Evolutionary conservation across 2,329 filamentous ascomycete species (phyloP), one percentile per base, ranked within the genome.

Genomic region (Verticillium isaacii): DNA sequence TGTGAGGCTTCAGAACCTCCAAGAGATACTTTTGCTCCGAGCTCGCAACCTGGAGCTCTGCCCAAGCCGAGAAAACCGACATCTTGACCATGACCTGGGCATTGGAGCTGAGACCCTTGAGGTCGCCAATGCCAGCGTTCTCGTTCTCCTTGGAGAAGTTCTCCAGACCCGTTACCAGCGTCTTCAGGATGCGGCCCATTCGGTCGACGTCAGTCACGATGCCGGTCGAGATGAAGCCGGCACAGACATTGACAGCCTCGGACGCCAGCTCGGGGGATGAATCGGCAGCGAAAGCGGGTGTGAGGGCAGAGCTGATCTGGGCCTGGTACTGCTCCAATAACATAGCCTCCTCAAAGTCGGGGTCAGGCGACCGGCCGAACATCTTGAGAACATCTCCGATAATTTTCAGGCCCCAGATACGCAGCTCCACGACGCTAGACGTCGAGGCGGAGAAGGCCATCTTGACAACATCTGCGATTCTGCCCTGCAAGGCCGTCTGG

Each of bases 71-170:
- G 74, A 97, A 96, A 2, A 99, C 90, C 0, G 95, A 90, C 86
- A 98, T 95, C 75, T 96, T 97, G 61, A 99, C 92, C 95, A 99
- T 99, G 57, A 97, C 92, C 71, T 96, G 91, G 0, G 95, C 94
- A 73, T 99, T 99, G 2, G 94, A 93, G 72, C 93, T 97, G 19
- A 99, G 85, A 0, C 92, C 92, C 75, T 92, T 92, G 6, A 99
- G 82, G 67, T 99, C 96, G 17, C 95, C 95, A 71, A 99, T 98
- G 25, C 92, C 87, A 0, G 91, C 92, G 54, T 89, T 90, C 68
- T 96, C 91, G 1, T 85, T 82, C 64, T 96, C 91, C 56, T 84
- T 87, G 2, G 92, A 92, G 70, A 98, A 97, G 74, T 94, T 97
- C 70, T 98, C 94, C 1, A 99, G 82, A 0, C 93, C 93, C 54